Evolutionary conservation across 2,329 filamentous ascomycete genomes (phyloP).

Genomic region (Trichoderma citrinoviride): DNA sequence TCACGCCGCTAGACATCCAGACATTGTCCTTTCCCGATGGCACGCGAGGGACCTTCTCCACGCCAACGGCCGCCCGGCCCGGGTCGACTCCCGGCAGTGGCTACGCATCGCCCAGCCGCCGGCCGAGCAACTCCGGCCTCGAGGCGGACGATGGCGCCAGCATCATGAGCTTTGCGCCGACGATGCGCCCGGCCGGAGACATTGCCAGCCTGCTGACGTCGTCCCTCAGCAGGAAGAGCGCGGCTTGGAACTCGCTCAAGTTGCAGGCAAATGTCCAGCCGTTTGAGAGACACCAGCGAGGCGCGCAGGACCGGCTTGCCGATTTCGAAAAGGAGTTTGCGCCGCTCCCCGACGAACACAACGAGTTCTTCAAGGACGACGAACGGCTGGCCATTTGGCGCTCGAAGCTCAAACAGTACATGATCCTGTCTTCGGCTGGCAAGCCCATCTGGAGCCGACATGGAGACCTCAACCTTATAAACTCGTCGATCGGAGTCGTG

Average conservation of each 20-base stretch:
- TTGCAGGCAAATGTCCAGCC: constrained; percentile 59
- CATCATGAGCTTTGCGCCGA: constrained; percentile 64
- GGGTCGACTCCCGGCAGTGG: constrained; percentile 43
- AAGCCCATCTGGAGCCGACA: constrained; percentile 98
- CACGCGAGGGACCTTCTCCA: constrained; percentile 61
- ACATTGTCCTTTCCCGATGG: constrained; percentile 71
- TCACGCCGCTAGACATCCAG: constrained; percentile 78
- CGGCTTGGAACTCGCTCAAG: constrained; percentile 66
- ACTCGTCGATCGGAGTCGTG: constrained; percentile 89
- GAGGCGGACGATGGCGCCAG: constrained; percentile 64
- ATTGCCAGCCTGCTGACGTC: constrained; percentile 79
- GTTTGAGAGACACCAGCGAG: constrained; percentile 53
- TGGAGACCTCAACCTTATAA: constrained; percentile 84
- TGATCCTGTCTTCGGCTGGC: constrained; percentile 92
- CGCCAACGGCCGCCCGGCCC: constrained; percentile 35
- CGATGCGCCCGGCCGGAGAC: constrained; percentile 63
- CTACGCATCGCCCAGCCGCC: constrained; percentile 39
- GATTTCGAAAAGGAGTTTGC: constrained; percentile 79
- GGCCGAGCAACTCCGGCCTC: constrained; percentile 36
- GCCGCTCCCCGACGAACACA: constrained; percentile 57
- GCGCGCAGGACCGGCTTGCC: constrained; percentile 53
- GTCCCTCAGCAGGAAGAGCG: constrained; percentile 62
- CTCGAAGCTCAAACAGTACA: constrained; percentile 91
- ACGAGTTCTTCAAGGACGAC: constrained; percentile 48
- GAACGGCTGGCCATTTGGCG: constrained; percentile 74